Evolutionary conservation across 2,329 filamentous ascomycete species (phyloP).

Genomic region (Pseudopithomyces maydicus): DNA sequence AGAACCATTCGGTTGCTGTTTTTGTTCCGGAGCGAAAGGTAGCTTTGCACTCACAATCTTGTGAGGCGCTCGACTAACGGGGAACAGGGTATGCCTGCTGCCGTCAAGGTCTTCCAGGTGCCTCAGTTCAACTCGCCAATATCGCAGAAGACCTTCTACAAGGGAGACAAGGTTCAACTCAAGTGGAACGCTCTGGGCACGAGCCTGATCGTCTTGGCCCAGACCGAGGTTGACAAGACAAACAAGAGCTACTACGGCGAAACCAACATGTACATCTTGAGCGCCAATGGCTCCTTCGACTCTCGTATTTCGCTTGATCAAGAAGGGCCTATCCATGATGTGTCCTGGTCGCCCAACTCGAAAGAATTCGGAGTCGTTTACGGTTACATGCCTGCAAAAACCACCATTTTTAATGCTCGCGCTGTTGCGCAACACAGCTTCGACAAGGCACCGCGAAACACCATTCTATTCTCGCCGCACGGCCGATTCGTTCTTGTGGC

Average conservation of each 20-base stretch:
- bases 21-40: constrained; percentile 97
- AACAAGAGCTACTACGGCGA: constrained; percentile 99
- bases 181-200: constrained; percentile 97
- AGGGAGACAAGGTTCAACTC: constrained; percentile 97
- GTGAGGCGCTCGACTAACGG: constrained; percentile 16
- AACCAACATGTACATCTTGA: constrained; percentile 94
- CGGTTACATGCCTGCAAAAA: constrained; percentile 98
- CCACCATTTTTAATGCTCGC: constrained; percentile 93
- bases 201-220: constrained; percentile 88
- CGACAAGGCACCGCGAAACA: constrained; percentile 87
- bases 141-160: constrained; percentile 99
- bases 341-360: constrained; percentile 97
- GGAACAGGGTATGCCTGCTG: constrained; percentile 81
- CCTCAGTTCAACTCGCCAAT: constrained; percentile 82
- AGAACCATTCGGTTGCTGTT: constrained; percentile 89
- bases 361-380: constrained; percentile 98
- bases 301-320: constrained; percentile 92
- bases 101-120: constrained; percentile 92
- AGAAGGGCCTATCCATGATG: constrained; percentile 96
- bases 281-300: constrained; percentile 88
- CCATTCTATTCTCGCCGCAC: constrained; percentile 90
- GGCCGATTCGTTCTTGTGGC: constrained; percentile 92
- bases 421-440: constrained; percentile 85
- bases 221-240: constrained; percentile 97
- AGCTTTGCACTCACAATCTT: constrained; percentile 27